Base-by-base conservation (phyloP, 1,284 basidiomycete genomes). In the Cutaneotrichosporon daszewskae region DNA sequence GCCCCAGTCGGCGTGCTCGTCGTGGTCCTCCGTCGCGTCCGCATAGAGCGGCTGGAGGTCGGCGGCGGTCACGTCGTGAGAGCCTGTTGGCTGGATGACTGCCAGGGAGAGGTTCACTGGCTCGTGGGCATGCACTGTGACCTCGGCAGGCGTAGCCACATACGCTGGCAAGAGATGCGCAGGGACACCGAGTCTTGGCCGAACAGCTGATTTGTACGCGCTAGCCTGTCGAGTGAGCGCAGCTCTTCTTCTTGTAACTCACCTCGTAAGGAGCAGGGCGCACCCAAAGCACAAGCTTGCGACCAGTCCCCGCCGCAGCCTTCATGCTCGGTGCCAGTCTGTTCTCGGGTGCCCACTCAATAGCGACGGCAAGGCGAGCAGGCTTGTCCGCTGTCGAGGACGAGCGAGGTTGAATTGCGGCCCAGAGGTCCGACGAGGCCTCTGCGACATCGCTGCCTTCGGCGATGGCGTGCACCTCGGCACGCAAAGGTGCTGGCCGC, bases 21-120 rank as follows among this genome's bases (percentile, higher is more conserved):
- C 42, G 25, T 42, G 25, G 26, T 26, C 33, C 25, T 27, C 26
- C 5, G 43, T 41, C 1, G 46, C 37, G 19, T 43, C 37, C 13
- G 46, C 39, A 31, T 48, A 52, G 22, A 52, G 47, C 43, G 36
- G 40, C 6, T 20, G 40, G 14, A 52, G 43, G 33, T 52, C 50
- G 10, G 58, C 50, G 9, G 58, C 42, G 5, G 58, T 33, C 24
- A 68, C 47, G 17, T 37, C 23, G 8, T 37, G 14, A 2, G 29
- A 33, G 4, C 64, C 47, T 5, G 37, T 37, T 0, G 66, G 58
- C 42, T 69, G 61, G 11, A 73, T 54, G 26, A 72, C 58, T 16
- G 60, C 53, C 1, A 65, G 54, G 3, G 55, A 49, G 23, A 73
- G 60, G 1, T 48, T 33, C n/a, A 71, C 47, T 0, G 66, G 61